A percentile compares a stretch with the other conserved stretches of the same genome.
phyloP scores from a whole-genome alignment of 345 rosid genomes.

The Eucalyptus rudis region DNA sequence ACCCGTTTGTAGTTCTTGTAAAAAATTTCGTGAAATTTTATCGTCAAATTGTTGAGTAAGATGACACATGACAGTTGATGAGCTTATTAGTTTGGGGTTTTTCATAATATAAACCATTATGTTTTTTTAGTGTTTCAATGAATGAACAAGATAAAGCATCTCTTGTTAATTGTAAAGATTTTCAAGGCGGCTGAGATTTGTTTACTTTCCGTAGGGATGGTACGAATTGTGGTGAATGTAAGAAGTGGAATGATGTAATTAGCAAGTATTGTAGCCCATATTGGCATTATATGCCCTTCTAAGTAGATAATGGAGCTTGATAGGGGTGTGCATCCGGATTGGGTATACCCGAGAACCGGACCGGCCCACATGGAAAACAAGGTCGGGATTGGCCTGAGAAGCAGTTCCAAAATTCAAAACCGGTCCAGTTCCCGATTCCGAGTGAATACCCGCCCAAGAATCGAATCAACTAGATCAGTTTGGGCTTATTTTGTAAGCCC shows the following conservation, averaged over 20 bases:
- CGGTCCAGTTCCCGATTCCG: rapidly evolving
- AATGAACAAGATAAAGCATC: neutral
- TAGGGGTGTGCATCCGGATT: rapidly evolving
- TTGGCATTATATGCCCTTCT: neutral
- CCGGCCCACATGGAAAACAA: too few species aligned
- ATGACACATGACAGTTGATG: too few species aligned
- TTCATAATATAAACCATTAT: too few species aligned
- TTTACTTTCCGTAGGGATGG: neutral
- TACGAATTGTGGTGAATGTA: neutral
- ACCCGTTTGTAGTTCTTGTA: rapidly evolving
- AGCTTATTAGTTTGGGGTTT: too few species aligned
- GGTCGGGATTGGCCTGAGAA: rapidly evolving
- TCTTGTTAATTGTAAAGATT: neutral
- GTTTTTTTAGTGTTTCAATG: neutral
- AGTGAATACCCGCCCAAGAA: too few species aligned
- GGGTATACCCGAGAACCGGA: too few species aligned
- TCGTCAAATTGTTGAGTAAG: too few species aligned
- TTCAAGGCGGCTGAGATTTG: neutral
- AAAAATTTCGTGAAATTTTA: too few species aligned
- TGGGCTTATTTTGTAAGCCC: too few species aligned
- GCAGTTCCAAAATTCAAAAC: too few species aligned
- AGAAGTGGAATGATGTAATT: neutral
- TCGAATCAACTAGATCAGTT: rapidly evolving
- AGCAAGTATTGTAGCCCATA: neutral
- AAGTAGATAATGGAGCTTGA: neutral